Percentiles rank a stretch among this genome's conserved stretches.
Evolutionary conservation across 257 asterid species (phyloP).

Genomic region (Striga asiatica): DNA sequence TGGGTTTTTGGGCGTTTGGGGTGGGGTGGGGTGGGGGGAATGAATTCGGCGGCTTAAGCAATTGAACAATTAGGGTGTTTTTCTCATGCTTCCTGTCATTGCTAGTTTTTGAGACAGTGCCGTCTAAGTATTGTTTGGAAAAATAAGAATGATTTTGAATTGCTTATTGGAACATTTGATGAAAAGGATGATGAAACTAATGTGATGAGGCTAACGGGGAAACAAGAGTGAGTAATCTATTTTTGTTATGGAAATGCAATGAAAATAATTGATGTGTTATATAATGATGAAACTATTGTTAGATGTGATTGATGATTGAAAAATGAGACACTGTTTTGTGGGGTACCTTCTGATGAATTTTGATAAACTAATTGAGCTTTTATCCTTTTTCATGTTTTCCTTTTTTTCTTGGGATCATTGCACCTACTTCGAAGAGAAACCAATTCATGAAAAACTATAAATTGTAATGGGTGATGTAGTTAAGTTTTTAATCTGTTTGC

Average conservation of each 20-base stretch:
- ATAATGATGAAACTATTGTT: neutral
- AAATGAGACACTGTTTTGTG: too few species aligned
- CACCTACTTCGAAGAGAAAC: neutral
- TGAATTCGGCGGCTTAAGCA: neutral
- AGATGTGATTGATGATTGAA: neutral
- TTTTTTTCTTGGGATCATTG: neutral
- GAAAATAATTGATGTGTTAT: too few species aligned
- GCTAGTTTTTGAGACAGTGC: neutral
- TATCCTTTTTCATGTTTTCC: neutral
- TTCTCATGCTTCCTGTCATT: neutral
- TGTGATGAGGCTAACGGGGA: neutral
- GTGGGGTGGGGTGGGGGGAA: too few species aligned
- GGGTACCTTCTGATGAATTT: neutral
- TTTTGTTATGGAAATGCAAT: neutral
- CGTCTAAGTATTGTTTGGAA: neutral
- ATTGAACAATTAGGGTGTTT: neutral
- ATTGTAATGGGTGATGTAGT: neutral
- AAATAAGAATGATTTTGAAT: neutral
- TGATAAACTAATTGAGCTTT: neutral
- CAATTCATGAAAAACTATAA: neutral
- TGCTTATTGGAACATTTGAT: too few species aligned
- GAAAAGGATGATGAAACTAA: too few species aligned
- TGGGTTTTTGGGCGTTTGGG: neutral
- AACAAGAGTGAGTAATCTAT: neutral
- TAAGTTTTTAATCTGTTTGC: neutral